phyloP scores from a whole-genome alignment of 2,329 filamentous ascomycete species.

The Dactylellina sp. region DNA sequence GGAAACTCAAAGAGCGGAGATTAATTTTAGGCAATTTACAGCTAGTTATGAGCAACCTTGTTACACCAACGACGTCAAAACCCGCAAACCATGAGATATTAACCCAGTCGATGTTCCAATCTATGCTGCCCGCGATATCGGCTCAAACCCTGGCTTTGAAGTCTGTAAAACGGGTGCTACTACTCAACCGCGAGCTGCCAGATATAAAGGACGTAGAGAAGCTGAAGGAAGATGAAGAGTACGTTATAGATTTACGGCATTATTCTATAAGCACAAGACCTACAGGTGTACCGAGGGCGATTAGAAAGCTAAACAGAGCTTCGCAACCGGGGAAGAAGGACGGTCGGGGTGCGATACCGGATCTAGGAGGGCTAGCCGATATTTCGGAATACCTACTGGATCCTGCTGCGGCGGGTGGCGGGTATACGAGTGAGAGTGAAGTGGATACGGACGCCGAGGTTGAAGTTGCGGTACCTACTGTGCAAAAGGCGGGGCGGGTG shows the following conservation, averaged over 20 bases:
- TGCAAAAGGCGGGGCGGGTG: conserved; percentile 70
- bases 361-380: conserved; percentile 89
- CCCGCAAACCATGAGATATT: conserved; percentile 94
- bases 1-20: neutral
- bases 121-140: conserved; percentile 93
- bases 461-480: conserved; percentile 76
- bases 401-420: conserved; percentile 75
- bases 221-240: conserved; percentile 68
- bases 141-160: conserved; percentile 88
- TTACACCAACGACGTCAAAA: conserved; percentile 75
- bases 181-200: conserved; percentile 82
- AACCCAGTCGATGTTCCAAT: conserved; percentile 93
- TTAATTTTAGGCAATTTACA: conserved; percentile 61
- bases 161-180: conserved; percentile 89
- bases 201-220: conserved; percentile 67
- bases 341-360: conserved; percentile 76
- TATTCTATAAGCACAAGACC: conserved; percentile 94
- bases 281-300: conserved; percentile 83
- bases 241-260: conserved; percentile 87
- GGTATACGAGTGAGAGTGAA: conserved; percentile 92
- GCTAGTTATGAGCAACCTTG: conserved; percentile 99
- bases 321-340: conserved; percentile 67
- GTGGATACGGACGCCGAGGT: conserved; percentile 95
- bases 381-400: conserved; percentile 95
- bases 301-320: conserved; percentile 84